Percentiles rank a stretch among this genome's conserved stretches.
Evolutionary conservation across 1,284 basidiomycete species (phyloP).

Genomic region (Leccinum cinnamomeum): DNA sequence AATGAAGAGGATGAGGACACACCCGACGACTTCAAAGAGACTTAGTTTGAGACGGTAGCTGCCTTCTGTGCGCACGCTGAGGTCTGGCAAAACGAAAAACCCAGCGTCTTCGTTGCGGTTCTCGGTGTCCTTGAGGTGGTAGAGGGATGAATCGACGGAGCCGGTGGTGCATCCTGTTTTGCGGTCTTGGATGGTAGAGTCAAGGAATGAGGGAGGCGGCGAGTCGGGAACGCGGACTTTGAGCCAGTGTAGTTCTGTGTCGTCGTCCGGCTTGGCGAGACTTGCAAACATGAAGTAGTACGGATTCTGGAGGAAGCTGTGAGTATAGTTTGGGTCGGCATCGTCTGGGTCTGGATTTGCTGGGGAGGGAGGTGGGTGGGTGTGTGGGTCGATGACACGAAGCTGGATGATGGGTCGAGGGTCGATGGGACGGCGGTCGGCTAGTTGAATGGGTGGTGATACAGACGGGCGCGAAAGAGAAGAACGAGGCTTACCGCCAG

Average conservation of each 20-base stretch:
- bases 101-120: constrained; percentile 82
- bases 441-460: constrained; percentile 39
- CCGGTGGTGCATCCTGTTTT: constrained; percentile 88
- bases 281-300: no score
- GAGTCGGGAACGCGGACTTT: constrained; percentile 48
- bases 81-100: constrained; percentile 89
- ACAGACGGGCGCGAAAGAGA: constrained; percentile 7
- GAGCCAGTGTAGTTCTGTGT: constrained; percentile 82
- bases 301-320: no score
- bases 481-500: constrained; percentile 70
- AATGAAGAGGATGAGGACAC: constrained; percentile 30
- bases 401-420: constrained; percentile 95
- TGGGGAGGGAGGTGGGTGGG: no score
- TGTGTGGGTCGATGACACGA: constrained; percentile 48
- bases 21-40: constrained; percentile 93
- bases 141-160: constrained; percentile 89
- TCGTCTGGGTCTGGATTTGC: no score
- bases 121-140: constrained; percentile 92
- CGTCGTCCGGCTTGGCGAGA: no score
- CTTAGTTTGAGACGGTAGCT: constrained; percentile 86
- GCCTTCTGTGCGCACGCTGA: constrained; percentile 89
- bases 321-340: no score
- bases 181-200: constrained; percentile 57
- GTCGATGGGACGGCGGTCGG: constrained; percentile 92
- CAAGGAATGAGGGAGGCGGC: background rate